Percentiles rank a stretch among this genome's conserved stretches.
Conservation (phyloP, 139 green algal species). For the Asterochloris erici region DNA sequence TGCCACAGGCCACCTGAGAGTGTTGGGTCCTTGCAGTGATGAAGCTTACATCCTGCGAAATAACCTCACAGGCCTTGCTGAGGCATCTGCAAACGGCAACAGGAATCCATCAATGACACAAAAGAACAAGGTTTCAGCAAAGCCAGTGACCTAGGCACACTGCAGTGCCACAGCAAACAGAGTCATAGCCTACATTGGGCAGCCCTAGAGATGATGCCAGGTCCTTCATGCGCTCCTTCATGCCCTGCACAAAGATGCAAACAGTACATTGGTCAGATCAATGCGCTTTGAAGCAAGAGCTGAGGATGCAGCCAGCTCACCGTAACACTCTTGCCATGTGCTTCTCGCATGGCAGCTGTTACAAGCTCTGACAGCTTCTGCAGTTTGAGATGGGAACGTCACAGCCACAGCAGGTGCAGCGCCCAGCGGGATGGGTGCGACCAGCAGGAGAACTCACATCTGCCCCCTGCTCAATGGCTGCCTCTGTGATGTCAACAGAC, state of each 20-base stretch:
- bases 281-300: too few species aligned
- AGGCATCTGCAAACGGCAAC: too few species aligned
- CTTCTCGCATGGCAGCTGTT: slow-evolving; percentile 82
- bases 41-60: too few species aligned
- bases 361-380: slow-evolving; percentile 66
- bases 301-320: not conserved
- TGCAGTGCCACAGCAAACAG: too few species aligned
- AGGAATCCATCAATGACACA: too few species aligned
- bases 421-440: not conserved
- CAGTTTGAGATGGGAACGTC: not conserved
- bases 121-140: too few species aligned
- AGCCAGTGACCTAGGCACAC: too few species aligned
- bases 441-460: slow-evolving; percentile 34
- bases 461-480: slow-evolving; percentile 63
- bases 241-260: slow-evolving; percentile 38
- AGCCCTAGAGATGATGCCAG: slow-evolving; percentile 64
- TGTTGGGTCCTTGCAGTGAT: too few species aligned
- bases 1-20: too few species aligned
- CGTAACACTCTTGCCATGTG: slow-evolving; percentile 79
- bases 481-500: slow-evolving; percentile 83
- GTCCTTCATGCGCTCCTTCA: slow-evolving; percentile 75
- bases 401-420: too few species aligned
- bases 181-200: not conserved
- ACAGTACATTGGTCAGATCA: too few species aligned
- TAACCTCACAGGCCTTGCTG: too few species aligned